These are phyloP conservation scores for Clonostachys sp. DNA, from an alignment of 2,329 filamentous ascomycete genomes.

Conservation along the genomic window DNA sequence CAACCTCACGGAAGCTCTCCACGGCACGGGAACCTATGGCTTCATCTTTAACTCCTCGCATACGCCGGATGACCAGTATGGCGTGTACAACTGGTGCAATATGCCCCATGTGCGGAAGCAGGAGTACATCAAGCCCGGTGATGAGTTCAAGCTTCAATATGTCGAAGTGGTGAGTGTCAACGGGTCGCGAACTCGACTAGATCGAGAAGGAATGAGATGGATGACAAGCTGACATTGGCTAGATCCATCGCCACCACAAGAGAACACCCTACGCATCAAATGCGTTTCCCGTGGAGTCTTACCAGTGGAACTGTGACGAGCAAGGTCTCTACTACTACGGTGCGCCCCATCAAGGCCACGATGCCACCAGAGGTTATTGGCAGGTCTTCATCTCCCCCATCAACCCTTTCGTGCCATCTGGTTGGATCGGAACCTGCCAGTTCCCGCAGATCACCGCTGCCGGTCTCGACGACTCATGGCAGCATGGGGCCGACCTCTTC, in stretches of 20 bases:
- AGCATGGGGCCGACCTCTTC: conserved; percentile 73
- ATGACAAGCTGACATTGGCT: not conserved
- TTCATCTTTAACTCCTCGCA: conserved; percentile 68
- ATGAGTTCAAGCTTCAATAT: conserved; percentile 63
- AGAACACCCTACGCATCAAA: conserved; percentile 77
- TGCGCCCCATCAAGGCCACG: conserved; percentile 45
- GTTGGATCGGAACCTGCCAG: conserved; percentile 70
- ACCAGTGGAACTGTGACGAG: conserved; percentile 69
- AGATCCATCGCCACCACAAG: conserved; percentile 82
- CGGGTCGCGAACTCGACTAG: too few relatives aligned
- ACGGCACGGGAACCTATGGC: conserved; percentile 60
- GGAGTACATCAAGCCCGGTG: conserved; percentile 54
- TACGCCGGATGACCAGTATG: conserved; percentile 51
- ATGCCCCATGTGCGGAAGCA: conserved; percentile 74
- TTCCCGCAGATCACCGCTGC: conserved; percentile 75
- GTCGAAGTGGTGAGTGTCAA: conserved; percentile 62
- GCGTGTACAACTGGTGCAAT: conserved; percentile 77
- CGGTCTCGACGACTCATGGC: conserved; percentile 69
- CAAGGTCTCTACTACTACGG: conserved; percentile 67
- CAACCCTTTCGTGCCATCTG: conserved; percentile 63
- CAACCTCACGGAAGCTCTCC: conserved; percentile 52
- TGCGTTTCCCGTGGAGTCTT: conserved; percentile 68
- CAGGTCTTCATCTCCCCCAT: conserved; percentile 52
- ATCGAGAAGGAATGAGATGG: not conserved
- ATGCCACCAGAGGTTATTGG: conserved; percentile 59